Percentiles rank a stretch among this genome's conserved stretches.
Evolutionary conservation across 2,329 filamentous ascomycete genomes (phyloP).

Genomic region (Aspergillus ochraceus): DNA sequence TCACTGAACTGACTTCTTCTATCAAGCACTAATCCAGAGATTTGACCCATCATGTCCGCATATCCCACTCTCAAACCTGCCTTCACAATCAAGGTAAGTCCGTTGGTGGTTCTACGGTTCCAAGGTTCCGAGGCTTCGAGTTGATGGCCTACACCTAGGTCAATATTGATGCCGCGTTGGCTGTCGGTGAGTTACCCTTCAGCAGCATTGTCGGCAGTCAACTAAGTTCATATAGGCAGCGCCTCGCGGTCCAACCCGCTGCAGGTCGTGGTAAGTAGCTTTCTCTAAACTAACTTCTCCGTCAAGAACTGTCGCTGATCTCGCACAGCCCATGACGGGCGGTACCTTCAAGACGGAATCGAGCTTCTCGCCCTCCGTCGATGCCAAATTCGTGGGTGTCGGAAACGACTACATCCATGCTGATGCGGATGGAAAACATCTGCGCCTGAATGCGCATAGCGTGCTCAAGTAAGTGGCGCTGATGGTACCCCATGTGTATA

Average conservation of each 20-base stretch:
- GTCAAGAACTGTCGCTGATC: slow-evolving; percentile 1
- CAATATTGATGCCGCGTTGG: slow-evolving; percentile 27
- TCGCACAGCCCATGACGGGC: slow-evolving; percentile 37
- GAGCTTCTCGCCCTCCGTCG: slow-evolving; percentile 36
- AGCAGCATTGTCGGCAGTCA: not conserved
- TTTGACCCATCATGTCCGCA: slow-evolving; percentile 31
- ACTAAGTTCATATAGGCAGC: slow-evolving; percentile 27
- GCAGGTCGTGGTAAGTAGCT: slow-evolving; percentile 36
- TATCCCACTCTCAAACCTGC: slow-evolving; percentile 43
- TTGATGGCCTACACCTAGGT: slow-evolving; percentile 24
- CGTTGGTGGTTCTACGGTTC: not conserved
- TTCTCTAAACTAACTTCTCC: not conserved
- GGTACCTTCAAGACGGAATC: slow-evolving; percentile 38
- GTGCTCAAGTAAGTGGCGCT: slow-evolving; percentile 37
- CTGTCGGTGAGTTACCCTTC: slow-evolving; percentile 31
- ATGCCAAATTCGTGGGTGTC: slow-evolving; percentile 37
- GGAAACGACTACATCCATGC: slow-evolving; percentile 46
- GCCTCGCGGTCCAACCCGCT: slow-evolving; percentile 35
- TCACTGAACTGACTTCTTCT: not conserved
- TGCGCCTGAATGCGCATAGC: slow-evolving; percentile 43
- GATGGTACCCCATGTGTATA: not conserved
- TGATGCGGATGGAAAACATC: slow-evolving; percentile 39
- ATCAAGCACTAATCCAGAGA: not conserved
- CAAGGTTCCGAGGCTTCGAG: not conserved
- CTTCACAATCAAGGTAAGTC: slow-evolving; percentile 39